Evolutionary conservation across 129 eudicot species (phyloP), one percentile per base, ranked within the genome.

Genomic region (Deinandra increscens): DNA sequence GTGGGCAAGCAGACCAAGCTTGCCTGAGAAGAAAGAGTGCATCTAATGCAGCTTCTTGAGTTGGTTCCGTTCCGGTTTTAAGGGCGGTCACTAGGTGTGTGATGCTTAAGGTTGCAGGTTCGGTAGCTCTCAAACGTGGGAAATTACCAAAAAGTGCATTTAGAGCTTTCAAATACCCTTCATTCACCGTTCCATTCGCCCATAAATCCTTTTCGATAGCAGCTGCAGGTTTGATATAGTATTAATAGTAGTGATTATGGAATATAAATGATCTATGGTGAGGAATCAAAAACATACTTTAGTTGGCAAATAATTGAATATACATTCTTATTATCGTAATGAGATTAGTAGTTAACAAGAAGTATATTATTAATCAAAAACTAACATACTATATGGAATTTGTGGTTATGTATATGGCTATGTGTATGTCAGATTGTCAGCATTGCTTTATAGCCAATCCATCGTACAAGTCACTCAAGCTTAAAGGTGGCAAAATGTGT

Each of bases 1-100:
- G 94, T 10, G 99, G 99, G 84, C 99, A 94, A 11, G 99, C 99
- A 0, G 99, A 74, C 99, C 99, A 94, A 65, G 99, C 99, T 84
- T 94, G 99, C 84, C 95, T 85, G 50, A 94, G 92, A 81, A 94
- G 91, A 87, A 88, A 87, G 26, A 94, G 81, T 2, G 97, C 85
- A 65, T 94, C 99, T 72, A 94, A 81, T 31, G 99, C 99, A 59
- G 99, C 99, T 90, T 94, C 99, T 87, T 94, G 99, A 78, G 99
- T 82, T 46, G 96, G 87, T 83, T 94, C 99, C 22, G 99, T 78
- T 31, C 89, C 99, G 10, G 94, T 87, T 85, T 90, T 94, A 23
- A 94, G 90, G 67, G 99, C 88, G 11, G 93, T 87, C 36, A 94
- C 97, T 59, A 94, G 74, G 80, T 94, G 97, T 46, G 97, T 97